A percentile compares a stretch with the other conserved stretches of the same genome.
phyloP scores from a whole-genome alignment of 2,329 filamentous ascomycete genomes.

The Colletotrichum sp. region DNA sequence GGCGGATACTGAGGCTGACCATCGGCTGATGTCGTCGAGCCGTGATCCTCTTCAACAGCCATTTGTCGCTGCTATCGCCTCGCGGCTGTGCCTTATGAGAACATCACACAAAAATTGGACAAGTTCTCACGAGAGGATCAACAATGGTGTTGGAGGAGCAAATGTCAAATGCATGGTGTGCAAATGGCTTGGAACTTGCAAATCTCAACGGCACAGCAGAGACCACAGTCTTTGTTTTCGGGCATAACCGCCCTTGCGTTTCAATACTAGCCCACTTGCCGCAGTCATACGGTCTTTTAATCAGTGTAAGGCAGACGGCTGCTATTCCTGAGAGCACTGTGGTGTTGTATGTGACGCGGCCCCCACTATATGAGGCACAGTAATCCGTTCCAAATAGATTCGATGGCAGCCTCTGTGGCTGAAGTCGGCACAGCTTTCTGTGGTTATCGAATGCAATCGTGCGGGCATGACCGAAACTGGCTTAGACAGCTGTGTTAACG shows the following conservation, averaged over 20 bases:
- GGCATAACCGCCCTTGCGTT: not conserved
- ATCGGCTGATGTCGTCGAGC: not conserved
- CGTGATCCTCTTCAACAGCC: not conserved
- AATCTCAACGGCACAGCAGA: too few species aligned
- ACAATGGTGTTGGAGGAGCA: not conserved
- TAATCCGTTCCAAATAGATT: constrained; percentile 5
- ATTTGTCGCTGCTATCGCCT: not conserved
- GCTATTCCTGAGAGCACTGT: not conserved
- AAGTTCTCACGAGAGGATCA: not conserved
- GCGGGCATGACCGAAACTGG: not conserved
- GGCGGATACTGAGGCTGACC: not conserved
- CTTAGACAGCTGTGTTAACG: not conserved
- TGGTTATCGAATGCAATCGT: not conserved
- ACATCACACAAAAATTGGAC: too few species aligned
- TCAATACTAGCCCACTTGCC: not conserved
- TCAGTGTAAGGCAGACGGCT: not conserved
- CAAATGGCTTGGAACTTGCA: not conserved
- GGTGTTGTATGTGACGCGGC: not conserved
- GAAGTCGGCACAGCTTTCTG: not conserved
- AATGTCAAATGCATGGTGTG: not conserved
- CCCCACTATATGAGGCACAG: not conserved
- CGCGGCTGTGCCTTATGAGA: not conserved
- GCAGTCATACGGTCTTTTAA: not conserved
- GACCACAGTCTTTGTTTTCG: not conserved
- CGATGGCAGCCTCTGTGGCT: not conserved